Evolutionary conservation across 768 basidiomycete genomes (phyloP).

Genomic region (Suillus variegatus): DNA sequence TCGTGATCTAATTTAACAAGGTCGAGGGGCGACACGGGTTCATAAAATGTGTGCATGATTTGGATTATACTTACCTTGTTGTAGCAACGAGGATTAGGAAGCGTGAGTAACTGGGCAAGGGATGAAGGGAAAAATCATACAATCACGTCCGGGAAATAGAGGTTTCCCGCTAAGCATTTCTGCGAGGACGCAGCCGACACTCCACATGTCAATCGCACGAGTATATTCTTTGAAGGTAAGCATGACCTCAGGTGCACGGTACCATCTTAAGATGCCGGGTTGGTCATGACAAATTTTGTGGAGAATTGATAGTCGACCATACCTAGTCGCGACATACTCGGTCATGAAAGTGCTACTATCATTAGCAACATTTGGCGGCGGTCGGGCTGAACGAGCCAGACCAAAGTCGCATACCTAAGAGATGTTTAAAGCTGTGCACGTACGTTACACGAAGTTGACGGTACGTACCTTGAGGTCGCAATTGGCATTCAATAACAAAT

Average conservation of each 20-base stretch:
- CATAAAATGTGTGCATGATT: conserved; percentile 2
- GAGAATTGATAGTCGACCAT: conserved; percentile 9
- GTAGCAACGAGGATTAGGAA: not conserved
- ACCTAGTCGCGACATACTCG: conserved; percentile 96
- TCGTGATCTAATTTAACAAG: conserved; percentile 70
- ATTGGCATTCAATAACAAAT: conserved; percentile 92
- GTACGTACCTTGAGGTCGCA: conserved; percentile 86
- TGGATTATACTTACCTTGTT: conserved; percentile 11
- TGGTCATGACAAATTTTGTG: not conserved
- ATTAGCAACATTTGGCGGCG: conserved; percentile 69
- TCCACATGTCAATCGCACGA: conserved; percentile 84
- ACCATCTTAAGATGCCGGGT: conserved; percentile 63
- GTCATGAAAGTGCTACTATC: conserved; percentile 84
- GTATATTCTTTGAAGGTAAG: conserved; percentile 97
- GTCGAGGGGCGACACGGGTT: not conserved
- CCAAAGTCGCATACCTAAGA: conserved; percentile 83
- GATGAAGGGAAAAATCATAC: conserved; percentile 37
- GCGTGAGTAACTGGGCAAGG: conserved; percentile 9
- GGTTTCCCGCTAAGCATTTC: conserved; percentile 94
- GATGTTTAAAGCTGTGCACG: not conserved
- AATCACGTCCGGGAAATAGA: conserved; percentile 93
- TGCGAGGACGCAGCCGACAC: conserved; percentile 83
- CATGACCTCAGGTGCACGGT: conserved; percentile 98
- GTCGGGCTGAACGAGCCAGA: conserved; percentile 77
- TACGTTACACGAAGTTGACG: conserved; percentile 8